phyloP scores from a whole-genome alignment of 768 basidiomycete species.

The Rhizopogon vulgaris region DNA sequence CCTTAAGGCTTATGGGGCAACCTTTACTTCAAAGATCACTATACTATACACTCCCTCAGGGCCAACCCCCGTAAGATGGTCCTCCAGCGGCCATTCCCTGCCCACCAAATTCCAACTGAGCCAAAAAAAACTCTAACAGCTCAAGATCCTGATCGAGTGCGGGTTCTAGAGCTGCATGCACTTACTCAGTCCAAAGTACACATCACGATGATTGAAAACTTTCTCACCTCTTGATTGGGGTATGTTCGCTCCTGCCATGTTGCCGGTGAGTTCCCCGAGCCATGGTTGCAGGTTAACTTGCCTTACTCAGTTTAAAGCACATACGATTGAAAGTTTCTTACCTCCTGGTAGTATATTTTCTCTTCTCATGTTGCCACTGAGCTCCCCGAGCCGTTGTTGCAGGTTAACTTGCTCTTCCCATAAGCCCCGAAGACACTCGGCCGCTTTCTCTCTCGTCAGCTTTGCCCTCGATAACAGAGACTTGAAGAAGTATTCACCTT shows the following conservation, averaged over 20 bases:
- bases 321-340: background rate
- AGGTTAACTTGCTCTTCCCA: background rate
- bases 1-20: too few species aligned
- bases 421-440: background rate
- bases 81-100: background rate
- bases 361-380: background rate
- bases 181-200: background rate
- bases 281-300: too few species aligned
- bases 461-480: background rate
- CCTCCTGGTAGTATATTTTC: background rate
- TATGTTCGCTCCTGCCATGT: too few species aligned
- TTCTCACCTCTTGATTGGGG: too few species aligned
- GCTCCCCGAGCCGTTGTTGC: background rate
- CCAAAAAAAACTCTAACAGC: background rate
- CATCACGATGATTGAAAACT: too few species aligned
- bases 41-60: background rate
- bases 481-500: background rate
- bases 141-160: background rate
- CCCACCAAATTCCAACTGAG: background rate
- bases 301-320: too few species aligned
- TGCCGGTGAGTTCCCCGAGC: too few species aligned
- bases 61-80: background rate
- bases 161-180: background rate
- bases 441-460: background rate
- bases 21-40: background rate